These are phyloP conservation scores for Pyropia haitanensis DNA, from an alignment of 23 red algal genomes.

Conservation along the genomic window DNA sequence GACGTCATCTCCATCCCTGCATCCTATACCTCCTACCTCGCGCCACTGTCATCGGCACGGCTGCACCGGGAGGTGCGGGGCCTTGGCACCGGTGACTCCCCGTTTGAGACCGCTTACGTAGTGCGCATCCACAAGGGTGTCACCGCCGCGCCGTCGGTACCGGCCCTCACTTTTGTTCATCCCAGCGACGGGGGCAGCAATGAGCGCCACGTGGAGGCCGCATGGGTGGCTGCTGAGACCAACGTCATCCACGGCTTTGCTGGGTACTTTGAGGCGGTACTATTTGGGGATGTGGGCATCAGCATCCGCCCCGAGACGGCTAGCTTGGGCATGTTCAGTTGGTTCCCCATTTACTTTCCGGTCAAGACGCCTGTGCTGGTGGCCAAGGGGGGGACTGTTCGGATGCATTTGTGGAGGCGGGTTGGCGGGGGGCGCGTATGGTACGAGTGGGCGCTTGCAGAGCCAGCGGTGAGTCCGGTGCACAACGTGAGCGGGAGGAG, in stretches of 20 bases:
- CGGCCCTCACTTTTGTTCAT: conserved; percentile 59
- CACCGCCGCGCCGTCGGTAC: conserved; percentile 22
- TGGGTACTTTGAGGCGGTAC: conserved; percentile 76
- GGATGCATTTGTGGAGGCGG: conserved; percentile 50
- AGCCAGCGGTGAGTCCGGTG: conserved; percentile 41
- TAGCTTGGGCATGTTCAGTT: conserved; percentile 68
- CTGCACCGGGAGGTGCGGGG: conserved; percentile 51
- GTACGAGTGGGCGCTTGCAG: conserved; percentile 65
- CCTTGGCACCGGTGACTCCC: conserved; percentile 12
- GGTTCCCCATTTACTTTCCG: conserved; percentile 79
- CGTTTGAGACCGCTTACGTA: conserved; percentile 74
- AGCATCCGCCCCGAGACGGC: conserved; percentile 61
- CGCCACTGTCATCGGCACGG: conserved; percentile 56
- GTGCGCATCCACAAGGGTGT: conserved; percentile 81
- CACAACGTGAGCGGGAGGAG: conserved; percentile 53
- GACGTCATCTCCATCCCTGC: conserved; percentile 61
- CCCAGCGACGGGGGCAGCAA: conserved; percentile 41
- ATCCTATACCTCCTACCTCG: conserved; percentile 53
- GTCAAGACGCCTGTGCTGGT: conserved; percentile 48
- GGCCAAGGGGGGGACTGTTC: conserved; percentile 36
- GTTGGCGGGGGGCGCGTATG: conserved; percentile 25
- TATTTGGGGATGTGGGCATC: conserved; percentile 60
- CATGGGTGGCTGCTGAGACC: conserved; percentile 52
- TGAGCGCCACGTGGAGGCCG: conserved; percentile 23
- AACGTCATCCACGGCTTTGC: conserved; percentile 85